phyloP scores from a whole-genome alignment of 768 basidiomycete species.

The Podaxis rugospora region DNA sequence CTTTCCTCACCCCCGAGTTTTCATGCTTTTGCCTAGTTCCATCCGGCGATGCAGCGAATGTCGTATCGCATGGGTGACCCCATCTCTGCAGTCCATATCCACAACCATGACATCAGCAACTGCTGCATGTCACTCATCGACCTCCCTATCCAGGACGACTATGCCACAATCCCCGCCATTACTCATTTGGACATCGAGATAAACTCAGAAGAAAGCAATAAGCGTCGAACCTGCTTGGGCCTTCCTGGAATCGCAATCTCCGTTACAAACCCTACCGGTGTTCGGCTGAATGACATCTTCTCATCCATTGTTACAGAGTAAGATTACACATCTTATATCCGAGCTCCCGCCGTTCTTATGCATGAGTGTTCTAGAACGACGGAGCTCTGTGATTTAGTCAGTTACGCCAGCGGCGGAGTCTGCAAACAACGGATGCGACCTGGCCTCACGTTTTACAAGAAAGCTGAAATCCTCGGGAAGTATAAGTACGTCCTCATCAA shows the following conservation, averaged over 20 bases:
- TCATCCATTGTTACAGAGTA: constrained; percentile 14
- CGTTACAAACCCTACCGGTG: constrained; percentile 13
- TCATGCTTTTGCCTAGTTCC: constrained; percentile 8
- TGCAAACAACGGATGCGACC: constrained; percentile 14
- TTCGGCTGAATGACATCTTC: constrained; percentile 16
- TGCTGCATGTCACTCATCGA: neutral
- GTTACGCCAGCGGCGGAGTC: constrained; percentile 12
- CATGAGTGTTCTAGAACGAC: constrained; percentile 5
- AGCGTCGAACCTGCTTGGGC: neutral
- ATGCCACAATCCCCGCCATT: constrained; percentile 13
- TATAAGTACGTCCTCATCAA: constrained; percentile 5
- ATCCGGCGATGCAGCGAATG: constrained; percentile 13
- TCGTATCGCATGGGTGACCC: constrained; percentile 15
- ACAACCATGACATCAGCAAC: neutral
- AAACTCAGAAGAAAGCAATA: neutral
- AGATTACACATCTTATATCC: neutral
- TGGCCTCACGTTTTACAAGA: constrained; percentile 13
- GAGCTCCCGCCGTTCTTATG: neutral
- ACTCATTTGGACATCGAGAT: constrained; percentile 9
- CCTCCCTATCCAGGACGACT: constrained; percentile 11
- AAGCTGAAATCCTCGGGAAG: constrained; percentile 16
- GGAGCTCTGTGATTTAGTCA: constrained; percentile 14
- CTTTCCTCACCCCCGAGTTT: neutral
- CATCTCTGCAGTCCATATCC: neutral
- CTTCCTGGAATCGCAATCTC: constrained; percentile 8